Evolutionary conservation across 2,329 filamentous ascomycete species (phyloP).

Genomic region (Trichoderma sp.): DNA sequence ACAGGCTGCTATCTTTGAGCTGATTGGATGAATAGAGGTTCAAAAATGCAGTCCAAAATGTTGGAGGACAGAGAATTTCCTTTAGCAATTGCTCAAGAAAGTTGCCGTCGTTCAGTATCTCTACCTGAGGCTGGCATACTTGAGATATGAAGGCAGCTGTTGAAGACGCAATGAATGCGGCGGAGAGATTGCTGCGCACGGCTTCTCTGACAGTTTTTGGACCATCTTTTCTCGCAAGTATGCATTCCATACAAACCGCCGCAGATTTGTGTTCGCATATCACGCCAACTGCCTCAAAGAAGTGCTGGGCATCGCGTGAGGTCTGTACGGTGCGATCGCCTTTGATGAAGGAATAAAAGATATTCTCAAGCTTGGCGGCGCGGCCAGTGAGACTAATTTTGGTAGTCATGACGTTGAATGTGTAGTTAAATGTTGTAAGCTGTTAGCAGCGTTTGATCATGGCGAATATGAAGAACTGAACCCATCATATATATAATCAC

Average conservation of each 20-base stretch:
- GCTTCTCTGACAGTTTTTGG: constrained; percentile 24
- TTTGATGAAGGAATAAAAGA: constrained; percentile 26
- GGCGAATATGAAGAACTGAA: background rate
- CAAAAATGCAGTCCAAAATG: constrained; percentile 28
- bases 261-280: constrained; percentile 23
- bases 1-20: background rate
- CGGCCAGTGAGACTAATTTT: background rate
- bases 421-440: background rate
- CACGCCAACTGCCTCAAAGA: constrained; percentile 30
- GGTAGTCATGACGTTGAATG: constrained; percentile 1
- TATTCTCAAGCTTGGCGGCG: constrained; percentile 20
- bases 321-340: constrained; percentile 25
- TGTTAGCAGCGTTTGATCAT: background rate
- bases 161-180: constrained; percentile 5
- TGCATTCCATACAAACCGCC: constrained; percentile 26
- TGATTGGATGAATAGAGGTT: background rate
- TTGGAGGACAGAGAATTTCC: constrained; percentile 28
- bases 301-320: constrained; percentile 30
- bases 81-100: constrained; percentile 28
- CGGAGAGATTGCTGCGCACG: constrained; percentile 27
- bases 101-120: constrained; percentile 25
- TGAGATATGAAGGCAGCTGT: constrained; percentile 23
- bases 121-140: constrained; percentile 19
- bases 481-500: background rate
- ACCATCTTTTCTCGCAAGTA: constrained; percentile 25